phyloP scores from a whole-genome alignment of 768 basidiomycete species.

The Podaxis mareebaensis region DNA sequence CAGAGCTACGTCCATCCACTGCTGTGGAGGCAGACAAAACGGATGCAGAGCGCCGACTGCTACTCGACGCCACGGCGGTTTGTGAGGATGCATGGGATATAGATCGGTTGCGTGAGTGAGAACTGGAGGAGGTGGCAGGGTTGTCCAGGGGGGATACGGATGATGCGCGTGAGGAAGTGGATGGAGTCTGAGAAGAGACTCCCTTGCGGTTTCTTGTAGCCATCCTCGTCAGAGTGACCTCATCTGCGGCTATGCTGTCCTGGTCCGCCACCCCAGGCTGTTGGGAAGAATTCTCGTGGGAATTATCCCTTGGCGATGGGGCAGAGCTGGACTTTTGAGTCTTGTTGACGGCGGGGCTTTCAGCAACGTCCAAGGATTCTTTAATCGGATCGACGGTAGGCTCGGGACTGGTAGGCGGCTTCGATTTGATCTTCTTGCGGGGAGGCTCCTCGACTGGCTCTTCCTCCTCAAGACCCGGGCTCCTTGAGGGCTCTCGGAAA shows the following conservation, averaged over 20 bases:
- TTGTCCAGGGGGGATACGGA: conserved; percentile 15
- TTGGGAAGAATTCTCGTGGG: conserved; percentile 15
- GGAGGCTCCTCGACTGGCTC: conserved; percentile 30
- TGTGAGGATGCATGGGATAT: conserved; percentile 39
- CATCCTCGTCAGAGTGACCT: conserved; percentile 11
- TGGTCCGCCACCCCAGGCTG: conserved; percentile 8
- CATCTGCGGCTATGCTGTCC: conserved; percentile 1
- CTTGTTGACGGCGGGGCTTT: conserved; percentile 4
- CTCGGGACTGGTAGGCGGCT: not conserved
- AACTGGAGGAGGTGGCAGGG: conserved; percentile 15
- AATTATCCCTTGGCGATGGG: conserved; percentile 7
- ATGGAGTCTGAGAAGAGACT: conserved; percentile 13
- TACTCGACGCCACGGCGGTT: conserved; percentile 30
- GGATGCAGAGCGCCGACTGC: conserved; percentile 35
- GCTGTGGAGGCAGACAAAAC: conserved; percentile 39
- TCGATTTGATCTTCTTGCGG: conserved; percentile 27
- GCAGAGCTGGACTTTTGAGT: conserved; percentile 15
- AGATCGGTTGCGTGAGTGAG: conserved; percentile 39
- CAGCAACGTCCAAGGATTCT: conserved; percentile 1
- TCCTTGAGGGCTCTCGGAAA: conserved; percentile 27
- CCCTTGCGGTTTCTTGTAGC: conserved; percentile 11
- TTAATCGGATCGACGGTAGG: not conserved
- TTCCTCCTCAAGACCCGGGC: conserved; percentile 26
- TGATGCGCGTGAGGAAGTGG: conserved; percentile 16
- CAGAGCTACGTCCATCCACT: conserved; percentile 26